Conservation (phyloP, 2,329 filamentous ascomycete genomes). For the Alternaria dauci region DNA sequence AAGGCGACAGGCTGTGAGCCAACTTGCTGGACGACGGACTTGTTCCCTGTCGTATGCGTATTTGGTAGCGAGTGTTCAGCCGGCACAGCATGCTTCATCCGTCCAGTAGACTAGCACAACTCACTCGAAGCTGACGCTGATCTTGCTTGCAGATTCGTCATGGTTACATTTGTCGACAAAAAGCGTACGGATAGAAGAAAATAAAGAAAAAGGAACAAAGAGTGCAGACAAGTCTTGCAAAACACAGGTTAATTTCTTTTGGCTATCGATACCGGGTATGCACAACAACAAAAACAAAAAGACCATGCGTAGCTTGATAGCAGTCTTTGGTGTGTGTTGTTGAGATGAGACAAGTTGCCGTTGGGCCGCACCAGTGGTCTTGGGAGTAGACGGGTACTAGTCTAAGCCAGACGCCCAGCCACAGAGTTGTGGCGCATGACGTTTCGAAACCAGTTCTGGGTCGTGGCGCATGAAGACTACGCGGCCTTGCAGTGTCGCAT, state of each 20-base stretch:
- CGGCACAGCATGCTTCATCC: neutral
- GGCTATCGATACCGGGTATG: neutral
- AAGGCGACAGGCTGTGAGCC: neutral
- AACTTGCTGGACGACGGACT: neutral
- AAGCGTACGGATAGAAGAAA: neutral
- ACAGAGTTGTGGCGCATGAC: conserved; percentile 16
- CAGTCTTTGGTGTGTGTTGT: neutral
- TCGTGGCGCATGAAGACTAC: conserved; percentile 22
- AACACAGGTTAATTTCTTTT: neutral
- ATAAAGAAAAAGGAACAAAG: neutral
- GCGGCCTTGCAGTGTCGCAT: conserved; percentile 5
- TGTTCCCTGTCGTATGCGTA: neutral
- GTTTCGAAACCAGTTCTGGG: conserved; percentile 9
- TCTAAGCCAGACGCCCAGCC: conserved; percentile 18
- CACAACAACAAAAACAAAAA: neutral
- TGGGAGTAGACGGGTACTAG: neutral
- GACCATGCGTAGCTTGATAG: neutral
- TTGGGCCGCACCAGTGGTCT: neutral
- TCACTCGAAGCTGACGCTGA: neutral
- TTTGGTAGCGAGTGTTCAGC: neutral
- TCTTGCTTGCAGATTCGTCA: neutral
- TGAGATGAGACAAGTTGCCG: neutral
- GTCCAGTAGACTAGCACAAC: neutral
- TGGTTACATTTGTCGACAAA: neutral
- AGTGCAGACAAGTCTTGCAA: neutral